A percentile compares a stretch with the other conserved stretches of the same genome.
phyloP scores from a whole-genome alignment of 352 stramenopile genomes.

The Phytophthora ohioensis region DNA sequence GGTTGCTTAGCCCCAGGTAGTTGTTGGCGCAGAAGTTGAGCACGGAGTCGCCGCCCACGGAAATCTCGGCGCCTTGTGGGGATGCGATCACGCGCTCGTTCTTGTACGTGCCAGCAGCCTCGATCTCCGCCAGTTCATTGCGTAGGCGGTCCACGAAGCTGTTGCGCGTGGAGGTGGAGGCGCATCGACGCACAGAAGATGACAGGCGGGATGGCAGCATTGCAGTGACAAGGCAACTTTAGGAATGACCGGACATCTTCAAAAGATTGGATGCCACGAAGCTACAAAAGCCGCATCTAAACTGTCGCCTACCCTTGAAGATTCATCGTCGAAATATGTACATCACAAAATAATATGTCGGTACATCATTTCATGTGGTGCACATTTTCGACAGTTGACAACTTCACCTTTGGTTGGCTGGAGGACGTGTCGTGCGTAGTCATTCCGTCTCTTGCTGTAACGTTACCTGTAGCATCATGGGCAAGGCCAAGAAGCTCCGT shows the following conservation, averaged over 20 bases:
- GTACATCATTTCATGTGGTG: not conserved
- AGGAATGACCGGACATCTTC: conserved; percentile 6
- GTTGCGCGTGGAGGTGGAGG: conserved; percentile 60
- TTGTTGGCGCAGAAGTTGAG: conserved; percentile 97
- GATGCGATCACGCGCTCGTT: conserved; percentile 92
- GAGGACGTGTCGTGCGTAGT: conserved; percentile 16
- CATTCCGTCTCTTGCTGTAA: conserved; percentile 17
- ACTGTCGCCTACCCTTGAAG: conserved; percentile 12
- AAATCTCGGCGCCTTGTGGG: conserved; percentile 82
- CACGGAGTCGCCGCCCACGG: conserved; percentile 74
- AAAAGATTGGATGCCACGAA: conserved; percentile 8
- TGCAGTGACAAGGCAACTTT: not conserved
- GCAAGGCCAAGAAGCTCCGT: conserved; percentile 90
- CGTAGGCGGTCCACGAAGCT: conserved; percentile 79
- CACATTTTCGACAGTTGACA: conserved; percentile 19
- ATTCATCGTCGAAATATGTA: not conserved
- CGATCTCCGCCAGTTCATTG: conserved; percentile 75
- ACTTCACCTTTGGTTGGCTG: conserved; percentile 35
- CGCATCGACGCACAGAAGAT: conserved; percentile 24
- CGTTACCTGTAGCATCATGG: conserved; percentile 50
- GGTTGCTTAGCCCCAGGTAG: conserved; percentile 93
- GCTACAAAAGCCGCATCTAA: conserved; percentile 8
- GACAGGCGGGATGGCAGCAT: conserved; percentile 35
- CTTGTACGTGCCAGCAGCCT: conserved; percentile 86
- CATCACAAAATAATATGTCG: not conserved